phyloP scores from a whole-genome alignment of 164 flowering plant genomes.

The Cinnamomum chago region DNA sequence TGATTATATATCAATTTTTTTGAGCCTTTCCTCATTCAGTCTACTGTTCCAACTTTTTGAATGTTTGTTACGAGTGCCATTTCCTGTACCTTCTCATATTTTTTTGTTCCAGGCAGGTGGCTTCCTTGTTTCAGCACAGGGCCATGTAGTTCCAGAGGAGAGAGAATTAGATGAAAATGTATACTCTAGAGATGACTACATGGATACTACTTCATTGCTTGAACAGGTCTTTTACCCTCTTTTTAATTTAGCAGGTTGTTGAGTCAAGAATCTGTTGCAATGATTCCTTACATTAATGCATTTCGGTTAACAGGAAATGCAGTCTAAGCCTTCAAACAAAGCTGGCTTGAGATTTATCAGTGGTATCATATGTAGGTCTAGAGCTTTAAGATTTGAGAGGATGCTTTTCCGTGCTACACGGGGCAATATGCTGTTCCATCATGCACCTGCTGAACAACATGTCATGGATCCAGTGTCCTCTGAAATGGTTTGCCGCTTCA shows the following conservation, averaged over 20 bases:
- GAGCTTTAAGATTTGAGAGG: constrained; percentile 83
- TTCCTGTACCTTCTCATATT: not conserved
- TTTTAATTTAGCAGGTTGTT: too few relatives aligned
- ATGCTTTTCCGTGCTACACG: constrained; percentile 97
- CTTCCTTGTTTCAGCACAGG: constrained; percentile 77
- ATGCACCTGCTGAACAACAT: constrained; percentile 71
- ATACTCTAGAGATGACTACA: constrained; percentile 44
- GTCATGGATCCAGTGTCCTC: constrained; percentile 73
- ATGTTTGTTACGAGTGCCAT: too few relatives aligned
- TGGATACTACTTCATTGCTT: constrained; percentile 65
- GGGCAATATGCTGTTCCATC: constrained; percentile 97
- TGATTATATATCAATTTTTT: too few relatives aligned
- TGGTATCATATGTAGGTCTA: constrained; percentile 81
- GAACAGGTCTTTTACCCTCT: constrained; percentile 51
- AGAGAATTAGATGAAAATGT: constrained; percentile 73
- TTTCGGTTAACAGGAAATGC: constrained; percentile 57
- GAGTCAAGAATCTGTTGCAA: not conserved
- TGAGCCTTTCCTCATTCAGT: too few relatives aligned
- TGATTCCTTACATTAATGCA: constrained; percentile 9
- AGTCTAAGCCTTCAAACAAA: constrained; percentile 56
- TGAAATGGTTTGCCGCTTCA: constrained; percentile 58
- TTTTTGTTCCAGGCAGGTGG: constrained; percentile 70
- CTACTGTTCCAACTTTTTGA: too few relatives aligned
- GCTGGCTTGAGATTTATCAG: constrained; percentile 87
- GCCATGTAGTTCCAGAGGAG: constrained; percentile 55